Base-by-base conservation (phyloP, 2,329 filamentous ascomycete species). In the Trichoderma citrinoviride region DNA sequence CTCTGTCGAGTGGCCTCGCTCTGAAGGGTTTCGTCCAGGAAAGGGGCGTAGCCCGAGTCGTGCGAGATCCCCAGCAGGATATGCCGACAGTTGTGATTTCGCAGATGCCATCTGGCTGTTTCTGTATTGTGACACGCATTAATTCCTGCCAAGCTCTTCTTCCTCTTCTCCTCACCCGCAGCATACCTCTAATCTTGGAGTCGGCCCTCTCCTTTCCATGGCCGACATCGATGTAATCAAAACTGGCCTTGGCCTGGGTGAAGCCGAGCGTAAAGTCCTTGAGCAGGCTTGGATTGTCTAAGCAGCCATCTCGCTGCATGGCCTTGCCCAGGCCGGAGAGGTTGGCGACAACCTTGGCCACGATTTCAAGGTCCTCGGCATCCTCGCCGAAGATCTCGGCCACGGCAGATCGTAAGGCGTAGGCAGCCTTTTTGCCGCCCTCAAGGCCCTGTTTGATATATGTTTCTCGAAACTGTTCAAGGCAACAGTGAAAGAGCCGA, bases 171-270 rank as follows among this genome's bases (percentile, higher is more conserved):
- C n/a, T n/a, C n/a, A n/a, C n/a, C n/a, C n/a, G n/a, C 6, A 27
- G 29, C 49, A 55, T 73, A 86, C 85, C 85, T 80, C 81, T 83
- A 68, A 89, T 83, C 73, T 89, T 89, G 53, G 80, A 81, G 71
- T 86, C 84, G 7, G 83, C 82, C 56, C 83, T 78, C 70, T 87
- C 85, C 72, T 86, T 87, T 50, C 82, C 82, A 68, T 81, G 76
- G 40, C 86, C 86, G 61, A 89, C 81, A 70, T 89, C 86, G 65
- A 88, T 77, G 76, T 88, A 89, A 73, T 89, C 85, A 76, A 88
- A 87, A 12, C 81, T 82, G 10, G 84, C 79, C 68, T 82, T 82
- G 66, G 79, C 81, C 73, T 86, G 85, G 55, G 82, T 87, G 76
- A 88, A 89, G 43, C 84, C 87, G 65, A 80, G 71, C 27, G 81